Evolutionary conservation across 1,139 yeast species (phyloP), one percentile per base, ranked within the genome.

Genomic region (Sugiyamaella novakii): DNA sequence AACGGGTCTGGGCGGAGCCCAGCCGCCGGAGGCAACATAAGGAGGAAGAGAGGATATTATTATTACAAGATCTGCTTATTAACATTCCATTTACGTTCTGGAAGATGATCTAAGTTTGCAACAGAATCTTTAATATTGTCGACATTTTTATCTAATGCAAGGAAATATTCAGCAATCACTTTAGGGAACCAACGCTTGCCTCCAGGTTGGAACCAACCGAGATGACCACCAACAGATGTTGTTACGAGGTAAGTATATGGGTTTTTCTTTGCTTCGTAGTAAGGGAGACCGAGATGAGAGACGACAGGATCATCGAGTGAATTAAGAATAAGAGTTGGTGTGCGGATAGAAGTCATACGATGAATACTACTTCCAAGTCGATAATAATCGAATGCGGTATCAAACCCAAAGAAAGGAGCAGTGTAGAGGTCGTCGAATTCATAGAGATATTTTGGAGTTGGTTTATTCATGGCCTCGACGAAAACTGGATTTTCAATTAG

Each of bases 241-340:
- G 83, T 78, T 14, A 84, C 71, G 59, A 87, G 66, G 28, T 81
- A 70, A 25, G 84, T 70, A 64, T 79, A 85, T 7, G 96, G 96
- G 60, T 89, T 91, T 38, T 73, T 68, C 38, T 63, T 62, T 5
- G 81, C 79, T 58, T 86, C 92, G 8, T 68, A 63, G 50, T 70
- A 65, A 1, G 96, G 96, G 29, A 87, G 77, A 45, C 83, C 75
- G 11, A 43, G 34, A 18, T 75, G 72, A 12, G 88, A 83, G 22
- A 83, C 82, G 27, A 92, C 81, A 3, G 97, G 97, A 64, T 91
- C 98, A 65, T 91, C 97, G 18, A 74, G 67, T 1, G 97, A 76
- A 61, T 82, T 81, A 41, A 91, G 70, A 17, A 83, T 76, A 46
- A 91, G 68, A 5, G 82, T 70, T 18, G 97, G 97, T 1, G 84